Percentiles rank a stretch among this genome's conserved stretches.
Evolutionary conservation across 768 basidiomycete species (phyloP).

Genomic region (Podaxis carcinomalis): DNA sequence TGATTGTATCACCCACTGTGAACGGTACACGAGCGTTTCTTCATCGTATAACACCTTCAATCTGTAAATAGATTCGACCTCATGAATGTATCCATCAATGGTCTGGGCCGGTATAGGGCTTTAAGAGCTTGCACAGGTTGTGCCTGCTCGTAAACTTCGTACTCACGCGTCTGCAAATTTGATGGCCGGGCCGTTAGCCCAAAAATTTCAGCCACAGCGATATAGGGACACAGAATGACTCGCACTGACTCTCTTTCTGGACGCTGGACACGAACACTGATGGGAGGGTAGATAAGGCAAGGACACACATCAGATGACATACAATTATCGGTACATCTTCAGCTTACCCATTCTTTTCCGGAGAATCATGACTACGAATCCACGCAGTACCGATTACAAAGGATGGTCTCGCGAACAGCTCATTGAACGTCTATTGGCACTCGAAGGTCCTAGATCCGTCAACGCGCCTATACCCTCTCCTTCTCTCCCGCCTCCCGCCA

Average conservation of each 20-base stretch:
- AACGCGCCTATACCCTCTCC: neutral
- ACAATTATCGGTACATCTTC: constrained; percentile 3
- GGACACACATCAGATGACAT: neutral
- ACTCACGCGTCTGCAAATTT: too few relatives aligned
- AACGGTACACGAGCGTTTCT: too few relatives aligned
- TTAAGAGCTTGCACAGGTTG: too few relatives aligned
- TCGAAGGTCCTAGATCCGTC: constrained; percentile 38
- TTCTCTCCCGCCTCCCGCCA: neutral
- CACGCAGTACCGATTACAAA: constrained; percentile 20
- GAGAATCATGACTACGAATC: constrained; percentile 13
- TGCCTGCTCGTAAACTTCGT: too few relatives aligned
- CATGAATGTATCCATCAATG: too few relatives aligned
- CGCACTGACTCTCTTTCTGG: neutral
- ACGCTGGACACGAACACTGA: neutral
- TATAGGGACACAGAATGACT: neutral
- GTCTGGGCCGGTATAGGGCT: too few relatives aligned
- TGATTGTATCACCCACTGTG: too few relatives aligned
- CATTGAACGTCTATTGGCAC: constrained; percentile 54
- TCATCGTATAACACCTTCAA: too few relatives aligned
- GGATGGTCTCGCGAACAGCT: constrained; percentile 57
- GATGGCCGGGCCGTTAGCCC: neutral
- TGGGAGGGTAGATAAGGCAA: neutral
- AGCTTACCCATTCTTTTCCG: constrained; percentile 6
- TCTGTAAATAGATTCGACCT: too few relatives aligned
- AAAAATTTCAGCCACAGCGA: neutral